phyloP scores from a whole-genome alignment of 2,329 filamentous ascomycete genomes.

The Aspergillus costaricaensis region DNA sequence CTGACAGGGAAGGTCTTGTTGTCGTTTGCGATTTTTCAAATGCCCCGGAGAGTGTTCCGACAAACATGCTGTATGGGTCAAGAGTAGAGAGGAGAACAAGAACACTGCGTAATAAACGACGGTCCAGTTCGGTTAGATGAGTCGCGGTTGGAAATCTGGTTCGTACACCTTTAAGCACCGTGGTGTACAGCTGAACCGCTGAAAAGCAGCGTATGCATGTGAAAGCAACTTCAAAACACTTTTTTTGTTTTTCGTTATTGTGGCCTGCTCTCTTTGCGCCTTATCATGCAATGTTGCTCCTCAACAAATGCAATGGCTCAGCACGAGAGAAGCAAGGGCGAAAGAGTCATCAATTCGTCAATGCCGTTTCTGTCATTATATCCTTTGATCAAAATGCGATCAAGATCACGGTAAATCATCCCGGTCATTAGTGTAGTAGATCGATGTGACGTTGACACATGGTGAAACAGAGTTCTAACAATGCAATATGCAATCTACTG shows the following conservation, averaged over 20 bases:
- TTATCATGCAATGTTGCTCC: neutral
- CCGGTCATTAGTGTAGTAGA: conserved; percentile 32
- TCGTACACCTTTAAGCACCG: neutral
- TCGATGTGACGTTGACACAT: conserved; percentile 27
- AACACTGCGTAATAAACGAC: neutral
- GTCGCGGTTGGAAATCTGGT: neutral
- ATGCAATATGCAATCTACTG: conserved; percentile 20
- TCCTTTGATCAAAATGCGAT: conserved; percentile 16
- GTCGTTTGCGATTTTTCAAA: neutral
- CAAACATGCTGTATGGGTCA: conserved; percentile 4
- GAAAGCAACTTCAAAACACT: neutral
- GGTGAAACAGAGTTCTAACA: conserved; percentile 22
- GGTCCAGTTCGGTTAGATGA: conserved; percentile 8
- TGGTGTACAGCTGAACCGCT: neutral
- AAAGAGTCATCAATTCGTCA: conserved; percentile 25
- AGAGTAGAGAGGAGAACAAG: conserved; percentile 2
- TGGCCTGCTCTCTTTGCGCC: neutral
- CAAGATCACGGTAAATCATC: conserved; percentile 27
- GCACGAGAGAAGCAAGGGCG: neutral
- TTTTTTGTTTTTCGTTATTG: neutral
- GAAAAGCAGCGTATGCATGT: neutral
- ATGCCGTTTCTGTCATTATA: conserved; percentile 40
- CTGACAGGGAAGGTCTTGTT: neutral
- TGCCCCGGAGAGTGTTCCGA: neutral
- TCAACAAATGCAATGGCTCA: neutral